A percentile compares a stretch with the other conserved stretches of the same genome.
Evolutionary conservation across 1,139 yeast genomes (phyloP).

Genomic region (Cylindricascospora bacillispora): DNA sequence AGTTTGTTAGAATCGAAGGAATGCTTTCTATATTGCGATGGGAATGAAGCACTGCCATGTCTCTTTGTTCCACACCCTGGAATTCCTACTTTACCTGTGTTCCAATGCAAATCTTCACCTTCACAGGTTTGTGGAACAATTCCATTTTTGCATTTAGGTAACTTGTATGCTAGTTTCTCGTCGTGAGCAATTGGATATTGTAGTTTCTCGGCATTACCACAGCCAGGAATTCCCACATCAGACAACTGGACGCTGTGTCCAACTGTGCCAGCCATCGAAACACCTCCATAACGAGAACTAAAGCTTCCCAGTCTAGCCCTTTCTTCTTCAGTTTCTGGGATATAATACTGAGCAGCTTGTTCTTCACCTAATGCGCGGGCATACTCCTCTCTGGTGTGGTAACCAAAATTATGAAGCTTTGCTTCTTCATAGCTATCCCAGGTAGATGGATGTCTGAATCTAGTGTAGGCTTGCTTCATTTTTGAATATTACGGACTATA

Average conservation of each 20-base stretch:
- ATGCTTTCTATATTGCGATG: background rate
- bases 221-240: constrained; percentile 2
- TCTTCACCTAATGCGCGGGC: constrained; percentile 9
- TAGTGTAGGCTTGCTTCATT: too few species aligned
- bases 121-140: constrained; percentile 6
- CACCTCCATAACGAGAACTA: too few species aligned
- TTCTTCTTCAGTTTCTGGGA: constrained; percentile 2
- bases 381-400: constrained; percentile 6
- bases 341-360: constrained; percentile 8
- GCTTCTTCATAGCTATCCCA: too few species aligned
- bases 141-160: constrained; percentile 4
- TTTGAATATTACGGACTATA: too few species aligned
- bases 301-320: too few species aligned
- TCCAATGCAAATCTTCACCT: constrained; percentile 3
- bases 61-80: constrained; percentile 10
- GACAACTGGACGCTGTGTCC: too few species aligned
- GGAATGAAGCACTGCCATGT: constrained; percentile 1
- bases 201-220: constrained; percentile 1
- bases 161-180: background rate
- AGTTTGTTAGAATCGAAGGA: constrained; percentile 5
- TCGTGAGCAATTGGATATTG: constrained; percentile 1
- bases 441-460: too few species aligned
- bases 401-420: constrained; percentile 4
- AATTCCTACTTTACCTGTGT: constrained; percentile 4
- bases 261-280: too few species aligned